Conservation (phyloP, 2,329 filamentous ascomycete species). For the Neonectria punicea region DNA sequence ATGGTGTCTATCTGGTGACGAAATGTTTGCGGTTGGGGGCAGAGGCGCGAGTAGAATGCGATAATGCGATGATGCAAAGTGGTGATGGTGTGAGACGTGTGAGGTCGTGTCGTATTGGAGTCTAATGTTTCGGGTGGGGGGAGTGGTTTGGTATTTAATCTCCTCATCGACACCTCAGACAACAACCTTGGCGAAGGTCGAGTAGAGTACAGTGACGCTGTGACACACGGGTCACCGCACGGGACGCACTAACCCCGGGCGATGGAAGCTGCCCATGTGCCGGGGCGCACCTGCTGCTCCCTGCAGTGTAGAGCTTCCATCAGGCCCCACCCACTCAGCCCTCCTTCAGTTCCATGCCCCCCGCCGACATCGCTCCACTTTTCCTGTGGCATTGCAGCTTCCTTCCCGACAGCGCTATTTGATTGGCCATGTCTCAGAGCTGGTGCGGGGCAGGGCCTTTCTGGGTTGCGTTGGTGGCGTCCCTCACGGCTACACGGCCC, state of each 20-base stretch:
- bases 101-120: background rate
- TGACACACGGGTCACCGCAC: background rate
- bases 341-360: background rate
- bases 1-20: background rate
- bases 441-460: background rate
- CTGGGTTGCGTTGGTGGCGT: background rate
- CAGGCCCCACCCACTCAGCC: background rate
- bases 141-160: constrained; percentile 13
- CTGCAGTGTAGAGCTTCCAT: background rate
- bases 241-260: background rate
- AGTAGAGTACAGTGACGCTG: background rate
- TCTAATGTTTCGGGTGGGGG: background rate
- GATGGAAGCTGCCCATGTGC: constrained; percentile 2
- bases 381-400: background rate
- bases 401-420: background rate
- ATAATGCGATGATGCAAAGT: background rate
- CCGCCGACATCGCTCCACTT: background rate
- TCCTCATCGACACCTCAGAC: background rate
- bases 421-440: background rate
- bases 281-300: background rate
- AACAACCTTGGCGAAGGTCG: background rate
- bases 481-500: background rate
- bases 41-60: background rate
- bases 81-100: background rate
- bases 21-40: background rate